Percentiles rank a stretch among this genome's conserved stretches.
phyloP scores from a whole-genome alignment of 805 yeast genomes.

The Wickerhamiella spandovensis region DNA sequence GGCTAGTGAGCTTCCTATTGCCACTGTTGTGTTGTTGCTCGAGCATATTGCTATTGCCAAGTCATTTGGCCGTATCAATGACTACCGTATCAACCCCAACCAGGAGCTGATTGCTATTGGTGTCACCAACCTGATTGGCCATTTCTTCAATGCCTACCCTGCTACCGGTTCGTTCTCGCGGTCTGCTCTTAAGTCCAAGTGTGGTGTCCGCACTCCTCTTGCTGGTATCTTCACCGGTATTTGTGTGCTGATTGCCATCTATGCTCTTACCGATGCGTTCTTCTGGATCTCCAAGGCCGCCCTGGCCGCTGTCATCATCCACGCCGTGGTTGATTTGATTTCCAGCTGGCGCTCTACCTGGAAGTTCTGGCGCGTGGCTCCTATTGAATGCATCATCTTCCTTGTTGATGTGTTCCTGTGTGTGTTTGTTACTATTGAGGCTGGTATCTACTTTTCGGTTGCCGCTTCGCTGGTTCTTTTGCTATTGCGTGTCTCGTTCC shows the following conservation, averaged over 20 bases:
- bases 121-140: conserved; percentile 77
- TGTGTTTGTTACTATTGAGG: conserved; percentile 67
- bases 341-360: conserved; percentile 38
- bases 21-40: conserved; percentile 65
- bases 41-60: conserved; percentile 92
- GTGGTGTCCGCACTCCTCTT: conserved; percentile 89
- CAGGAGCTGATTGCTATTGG: conserved; percentile 94
- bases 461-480: conserved; percentile 68
- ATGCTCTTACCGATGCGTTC: conserved; percentile 71
- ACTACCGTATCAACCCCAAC: conserved; percentile 80
- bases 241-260: conserved; percentile 76
- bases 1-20: conserved; percentile 74
- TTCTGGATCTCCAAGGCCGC: conserved; percentile 86
- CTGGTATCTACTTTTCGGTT: conserved; percentile 83
- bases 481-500: conserved; percentile 63
- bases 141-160: conserved; percentile 87
- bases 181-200: conserved; percentile 86
- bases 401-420: conserved; percentile 59
- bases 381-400: conserved; percentile 63
- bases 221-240: conserved; percentile 86
- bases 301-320: conserved; percentile 76
- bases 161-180: conserved; percentile 93
- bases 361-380: conserved; percentile 56
- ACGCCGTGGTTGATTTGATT: conserved; percentile 79
- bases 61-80: conserved; percentile 85